Percentiles rank a stretch among this genome's conserved stretches.
Evolutionary conservation across 1,139 yeast genomes (phyloP).

Genomic region (Diutina pseudorugosa): DNA sequence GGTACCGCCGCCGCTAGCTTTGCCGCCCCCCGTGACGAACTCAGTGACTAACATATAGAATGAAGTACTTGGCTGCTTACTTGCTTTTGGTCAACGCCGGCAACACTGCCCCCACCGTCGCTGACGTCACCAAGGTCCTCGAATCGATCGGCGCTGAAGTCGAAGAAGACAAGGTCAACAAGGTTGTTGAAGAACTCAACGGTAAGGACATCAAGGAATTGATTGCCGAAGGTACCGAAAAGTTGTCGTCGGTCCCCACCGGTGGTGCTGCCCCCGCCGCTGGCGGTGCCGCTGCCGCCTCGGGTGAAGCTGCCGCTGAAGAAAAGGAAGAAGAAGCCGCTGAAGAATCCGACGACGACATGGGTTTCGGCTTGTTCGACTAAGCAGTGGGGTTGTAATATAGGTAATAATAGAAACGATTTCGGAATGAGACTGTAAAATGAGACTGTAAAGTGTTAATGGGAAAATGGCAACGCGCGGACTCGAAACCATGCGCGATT

Average conservation of each 20-base stretch:
- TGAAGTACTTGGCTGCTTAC: slow-evolving; percentile 65
- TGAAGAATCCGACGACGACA: slow-evolving; percentile 3
- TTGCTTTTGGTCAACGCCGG: slow-evolving; percentile 59
- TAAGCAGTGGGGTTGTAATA: slow-evolving; percentile 3
- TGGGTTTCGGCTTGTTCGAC: slow-evolving; percentile 4
- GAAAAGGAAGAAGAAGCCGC: slow-evolving; percentile 36
- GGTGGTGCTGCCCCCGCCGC: slow-evolving; percentile 90
- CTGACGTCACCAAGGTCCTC: slow-evolving; percentile 80
- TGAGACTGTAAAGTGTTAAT: no score
- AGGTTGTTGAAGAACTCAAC: slow-evolving; percentile 81
- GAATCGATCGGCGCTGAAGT: slow-evolving; percentile 94
- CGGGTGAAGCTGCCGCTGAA: slow-evolving; percentile 55
- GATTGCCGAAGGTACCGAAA: slow-evolving; percentile 90
- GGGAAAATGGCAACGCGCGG: neutral
- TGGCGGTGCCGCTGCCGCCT: slow-evolving; percentile 56
- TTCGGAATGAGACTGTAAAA: no score
- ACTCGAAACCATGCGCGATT: no score
- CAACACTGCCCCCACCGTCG: slow-evolving; percentile 75
- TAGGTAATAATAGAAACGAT: neutral
- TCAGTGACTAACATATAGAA: neutral
- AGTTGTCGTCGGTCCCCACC: slow-evolving; percentile 94
- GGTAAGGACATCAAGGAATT: slow-evolving; percentile 90
- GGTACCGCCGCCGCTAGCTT: neutral
- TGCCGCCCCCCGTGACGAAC: neutral
- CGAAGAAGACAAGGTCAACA: slow-evolving; percentile 77